Evolutionary conservation across 139 green algal species (phyloP).

Genomic region (Tetratostichococcus sp.): DNA sequence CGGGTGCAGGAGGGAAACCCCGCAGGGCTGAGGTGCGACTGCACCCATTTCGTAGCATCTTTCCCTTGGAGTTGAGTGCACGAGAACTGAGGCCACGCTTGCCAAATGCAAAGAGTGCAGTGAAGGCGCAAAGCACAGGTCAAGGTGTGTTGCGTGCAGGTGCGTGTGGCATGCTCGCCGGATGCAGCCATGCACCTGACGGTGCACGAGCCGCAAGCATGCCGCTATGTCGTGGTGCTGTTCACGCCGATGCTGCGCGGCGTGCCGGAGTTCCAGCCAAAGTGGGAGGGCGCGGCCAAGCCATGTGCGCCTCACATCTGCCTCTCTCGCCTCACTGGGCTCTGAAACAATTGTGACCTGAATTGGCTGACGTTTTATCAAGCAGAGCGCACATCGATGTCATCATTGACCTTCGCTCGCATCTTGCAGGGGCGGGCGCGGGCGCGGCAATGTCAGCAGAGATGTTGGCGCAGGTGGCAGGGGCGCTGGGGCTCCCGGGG

Average conservation of each 20-base stretch:
- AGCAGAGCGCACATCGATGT: too few relatives aligned
- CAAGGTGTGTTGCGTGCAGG: too few relatives aligned
- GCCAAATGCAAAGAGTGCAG: too few relatives aligned
- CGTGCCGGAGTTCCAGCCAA: conserved; percentile 1
- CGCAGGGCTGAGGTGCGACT: conserved; percentile 11
- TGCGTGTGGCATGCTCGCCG: conserved; percentile 42
- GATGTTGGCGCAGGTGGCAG: neutral
- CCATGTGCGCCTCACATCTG: neutral
- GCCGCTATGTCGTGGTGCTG: conserved; percentile 44
- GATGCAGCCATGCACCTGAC: conserved; percentile 31
- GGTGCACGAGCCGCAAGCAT: conserved; percentile 48
- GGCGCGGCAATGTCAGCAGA: too few relatives aligned
- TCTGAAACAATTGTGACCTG: too few relatives aligned
- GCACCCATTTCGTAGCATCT: neutral
- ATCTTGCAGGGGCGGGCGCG: too few relatives aligned
- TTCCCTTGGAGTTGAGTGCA: neutral
- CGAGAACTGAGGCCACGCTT: too few relatives aligned
- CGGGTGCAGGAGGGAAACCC: conserved; percentile 10
- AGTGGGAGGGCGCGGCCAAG: neutral
- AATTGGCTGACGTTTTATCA: too few relatives aligned
- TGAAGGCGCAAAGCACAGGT: too few relatives aligned
- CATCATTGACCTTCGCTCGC: too few relatives aligned
- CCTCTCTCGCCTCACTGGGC: too few relatives aligned
- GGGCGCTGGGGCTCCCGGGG: neutral
- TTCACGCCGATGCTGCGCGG: conserved; percentile 37